Base-by-base conservation (phyloP, 129 eudicot genomes). In the Ambrosia trifida region DNA sequence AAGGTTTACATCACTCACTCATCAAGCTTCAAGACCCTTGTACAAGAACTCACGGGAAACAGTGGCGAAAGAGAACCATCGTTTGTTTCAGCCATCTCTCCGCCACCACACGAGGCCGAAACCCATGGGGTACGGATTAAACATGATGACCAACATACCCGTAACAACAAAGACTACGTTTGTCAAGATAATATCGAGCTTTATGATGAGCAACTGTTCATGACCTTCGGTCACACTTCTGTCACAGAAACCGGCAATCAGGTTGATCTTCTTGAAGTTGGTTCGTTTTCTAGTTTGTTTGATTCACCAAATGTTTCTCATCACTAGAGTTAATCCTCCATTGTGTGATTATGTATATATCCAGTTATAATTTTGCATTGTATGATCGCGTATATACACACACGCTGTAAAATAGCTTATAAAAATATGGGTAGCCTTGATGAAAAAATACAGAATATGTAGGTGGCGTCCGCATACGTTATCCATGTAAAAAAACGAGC, bases 21-120 rank as follows among this genome's bases (percentile, higher is more conserved):
- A 17, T 85, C 90, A 59, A 75, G 59, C 70, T 88, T 85, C 86
- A 85, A 83, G 64, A 69, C 58, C 24, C 90, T 88, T 45, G 90
- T 88, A 69, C 95, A 88, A 78, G 68, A 88, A 50, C 84, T 83
- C 33, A 88, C 95, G 3, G 90, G 90, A 17, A 83, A 85, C 73
- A 40, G 33, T 14, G 70, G 64, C 19, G 41, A 73, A 72, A 11
- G 41, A 16, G 14, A 59, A 40, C 45, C 70, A 49, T 47, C 72
- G 11, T 20, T n/a, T 2, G n/a, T 1, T 16, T 17, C 79, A 47
- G 14, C 67, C 72, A 45, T 53, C 49, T 18, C 60, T 56, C n/a
- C 74, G 40, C 57, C 79, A 9, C 49, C 72, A 69, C 64, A 30
- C 13, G 57, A 69, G 31, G 58, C 58, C 2, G 64, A 47, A 69